Evolutionary conservation across 805 yeast species (phyloP).

Genomic region (Komagataella phaffii): DNA sequence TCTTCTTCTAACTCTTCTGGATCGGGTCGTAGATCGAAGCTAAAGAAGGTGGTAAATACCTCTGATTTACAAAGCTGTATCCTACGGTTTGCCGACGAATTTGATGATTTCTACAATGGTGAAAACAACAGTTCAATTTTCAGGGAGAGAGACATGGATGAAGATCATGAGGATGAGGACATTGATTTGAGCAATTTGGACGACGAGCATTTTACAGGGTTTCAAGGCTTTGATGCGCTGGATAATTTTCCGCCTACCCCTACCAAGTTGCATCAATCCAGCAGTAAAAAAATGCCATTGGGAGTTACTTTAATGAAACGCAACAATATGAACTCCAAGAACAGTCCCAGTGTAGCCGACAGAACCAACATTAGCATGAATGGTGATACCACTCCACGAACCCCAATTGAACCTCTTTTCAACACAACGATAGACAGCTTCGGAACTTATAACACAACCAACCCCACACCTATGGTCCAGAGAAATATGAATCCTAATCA

Average conservation of each 20-base stretch:
- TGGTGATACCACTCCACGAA: conserved; percentile 11
- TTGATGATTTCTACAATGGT: conserved; percentile 21
- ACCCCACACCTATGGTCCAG: neutral
- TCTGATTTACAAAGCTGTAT: conserved; percentile 26
- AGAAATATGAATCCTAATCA: neutral
- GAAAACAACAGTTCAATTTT: conserved; percentile 15
- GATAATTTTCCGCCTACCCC: conserved; percentile 28
- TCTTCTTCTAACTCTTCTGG: neutral
- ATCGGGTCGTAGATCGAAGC: neutral
- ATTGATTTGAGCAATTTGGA: conserved; percentile 13
- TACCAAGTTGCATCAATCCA: conserved; percentile 15
- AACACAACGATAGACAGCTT: neutral
- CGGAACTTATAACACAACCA: neutral
- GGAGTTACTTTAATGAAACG: neutral
- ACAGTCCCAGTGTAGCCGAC: neutral
- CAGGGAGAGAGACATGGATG: conserved; percentile 8
- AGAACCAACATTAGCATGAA: neutral
- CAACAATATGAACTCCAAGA: neutral
- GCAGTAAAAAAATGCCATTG: neutral
- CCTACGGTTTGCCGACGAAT: conserved; percentile 24
- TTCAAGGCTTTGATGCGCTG: conserved; percentile 8
- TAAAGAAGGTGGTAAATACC: conserved; percentile 17
- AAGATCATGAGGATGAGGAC: conserved; percentile 10
- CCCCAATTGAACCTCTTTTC: conserved; percentile 14
- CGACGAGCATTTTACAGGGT: conserved; percentile 14